These are phyloP conservation scores for Echinochloa phyllopogon DNA, from an alignment of 176 grass and related monocot species.

Conservation along the genomic window DNA sequence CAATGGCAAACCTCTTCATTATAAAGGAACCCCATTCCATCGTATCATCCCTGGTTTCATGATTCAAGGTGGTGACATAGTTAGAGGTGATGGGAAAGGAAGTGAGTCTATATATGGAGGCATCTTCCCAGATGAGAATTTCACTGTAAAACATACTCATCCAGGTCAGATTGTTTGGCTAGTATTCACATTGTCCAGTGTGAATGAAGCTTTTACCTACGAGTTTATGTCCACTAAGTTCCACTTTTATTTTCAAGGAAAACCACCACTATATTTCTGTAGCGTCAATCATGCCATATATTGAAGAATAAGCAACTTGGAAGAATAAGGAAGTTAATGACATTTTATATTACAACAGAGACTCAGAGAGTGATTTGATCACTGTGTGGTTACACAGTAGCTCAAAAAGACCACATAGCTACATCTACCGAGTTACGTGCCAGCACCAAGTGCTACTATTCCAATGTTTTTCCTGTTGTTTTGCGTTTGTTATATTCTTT, in stretches of 20 bases:
- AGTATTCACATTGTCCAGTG: not conserved
- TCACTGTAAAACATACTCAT: slow-evolving; percentile 84
- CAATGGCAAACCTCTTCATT: slow-evolving; percentile 82
- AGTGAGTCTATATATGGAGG: slow-evolving; percentile 89
- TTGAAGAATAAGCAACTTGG: not conserved
- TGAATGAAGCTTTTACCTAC: not conserved
- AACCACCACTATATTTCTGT: not conserved
- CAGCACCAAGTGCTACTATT: not conserved
- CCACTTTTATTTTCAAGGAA: slow-evolving; percentile 2
- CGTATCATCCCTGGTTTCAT: slow-evolving; percentile 93
- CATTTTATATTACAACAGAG: not conserved
- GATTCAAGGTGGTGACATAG: slow-evolving; percentile 96
- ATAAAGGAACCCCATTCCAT: slow-evolving; percentile 91
- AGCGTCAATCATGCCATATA: not conserved
- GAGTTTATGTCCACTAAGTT: not conserved
- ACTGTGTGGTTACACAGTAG: not conserved
- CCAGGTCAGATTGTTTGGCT: slow-evolving; percentile 60
- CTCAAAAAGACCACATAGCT: not conserved
- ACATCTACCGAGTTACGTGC: not conserved
- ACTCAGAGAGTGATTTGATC: not conserved
- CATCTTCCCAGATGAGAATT: slow-evolving; percentile 90
- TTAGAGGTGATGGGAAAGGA: slow-evolving; percentile 73
- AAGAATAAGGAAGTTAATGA: not conserved
- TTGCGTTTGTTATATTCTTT: not conserved
- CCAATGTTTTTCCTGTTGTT: slow-evolving; percentile 5